These are phyloP conservation scores for Hanseniaspora pseudoguilliermondii DNA, from an alignment of 805 yeast species.

Conservation along the genomic window DNA sequence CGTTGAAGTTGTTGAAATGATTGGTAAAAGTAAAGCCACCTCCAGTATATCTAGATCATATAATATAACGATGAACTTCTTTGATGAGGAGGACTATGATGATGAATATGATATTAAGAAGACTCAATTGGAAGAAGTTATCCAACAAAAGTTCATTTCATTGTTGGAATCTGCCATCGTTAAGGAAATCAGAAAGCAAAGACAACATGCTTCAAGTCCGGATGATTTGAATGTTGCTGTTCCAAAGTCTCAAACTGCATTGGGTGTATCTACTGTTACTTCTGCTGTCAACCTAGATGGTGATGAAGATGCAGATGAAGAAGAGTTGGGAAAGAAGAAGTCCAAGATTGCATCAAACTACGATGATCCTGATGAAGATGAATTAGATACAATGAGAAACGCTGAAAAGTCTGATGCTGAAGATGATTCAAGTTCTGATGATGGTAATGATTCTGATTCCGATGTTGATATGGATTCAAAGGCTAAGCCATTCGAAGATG, in stretches of 20 bases:
- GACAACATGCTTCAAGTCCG: slow-evolving; percentile 44
- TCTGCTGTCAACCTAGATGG: slow-evolving; percentile 35
- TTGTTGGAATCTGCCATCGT: slow-evolving; percentile 59
- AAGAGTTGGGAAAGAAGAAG: slow-evolving; percentile 47
- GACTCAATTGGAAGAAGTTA: slow-evolving; percentile 59
- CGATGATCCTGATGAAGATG: slow-evolving; percentile 93
- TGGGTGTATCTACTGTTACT: slow-evolving; percentile 28
- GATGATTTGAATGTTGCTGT: slow-evolving; percentile 56
- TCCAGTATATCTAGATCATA: slow-evolving; percentile 53
- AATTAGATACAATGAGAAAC: slow-evolving; percentile 73
- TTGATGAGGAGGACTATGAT: slow-evolving; percentile 60
- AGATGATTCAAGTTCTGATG: slow-evolving; percentile 35
- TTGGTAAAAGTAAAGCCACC: slow-evolving; percentile 44
- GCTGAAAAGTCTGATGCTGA: slow-evolving; percentile 72
- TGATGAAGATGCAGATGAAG: slow-evolving; percentile 50
- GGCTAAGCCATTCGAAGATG: slow-evolving; percentile 21
- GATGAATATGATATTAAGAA: slow-evolving; percentile 80
- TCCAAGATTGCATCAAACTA: slow-evolving; percentile 81
- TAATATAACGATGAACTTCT: slow-evolving; percentile 61
- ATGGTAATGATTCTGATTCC: slow-evolving; percentile 29
- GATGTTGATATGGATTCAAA: slow-evolving; percentile 31
- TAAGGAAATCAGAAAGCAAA: slow-evolving; percentile 74
- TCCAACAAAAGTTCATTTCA: slow-evolving; percentile 52
- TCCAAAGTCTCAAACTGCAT: slow-evolving; percentile 40
- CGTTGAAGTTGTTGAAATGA: slow-evolving; percentile 77